Evolutionary conservation across 352 stramenopile genomes (phyloP).

Genomic region (Phytophthora europaea): DNA sequence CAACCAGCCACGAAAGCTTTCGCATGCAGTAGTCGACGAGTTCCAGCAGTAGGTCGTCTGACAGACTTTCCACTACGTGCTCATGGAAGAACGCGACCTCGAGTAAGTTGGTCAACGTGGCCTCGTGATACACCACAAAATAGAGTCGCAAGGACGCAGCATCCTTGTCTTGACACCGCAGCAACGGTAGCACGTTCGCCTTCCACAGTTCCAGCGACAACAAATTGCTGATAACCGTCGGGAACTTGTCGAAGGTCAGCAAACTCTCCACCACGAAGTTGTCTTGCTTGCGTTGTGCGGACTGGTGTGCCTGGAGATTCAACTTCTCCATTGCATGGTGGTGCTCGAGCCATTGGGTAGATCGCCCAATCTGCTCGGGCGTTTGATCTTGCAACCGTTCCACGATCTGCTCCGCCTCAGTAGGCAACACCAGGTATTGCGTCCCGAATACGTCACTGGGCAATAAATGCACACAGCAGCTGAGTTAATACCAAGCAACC

Average conservation of each 20-base stretch:
- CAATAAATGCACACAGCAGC: neutral
- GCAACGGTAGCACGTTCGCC: constrained; percentile 72
- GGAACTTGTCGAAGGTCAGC: constrained; percentile 94
- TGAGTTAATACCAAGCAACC: constrained; percentile 1
- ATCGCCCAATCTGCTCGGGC: constrained; percentile 67
- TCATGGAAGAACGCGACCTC: constrained; percentile 93
- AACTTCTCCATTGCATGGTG: constrained; percentile 93
- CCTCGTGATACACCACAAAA: constrained; percentile 94
- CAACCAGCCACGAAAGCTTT: constrained; percentile 90
- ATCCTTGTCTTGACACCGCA: constrained; percentile 61
- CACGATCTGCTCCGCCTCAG: constrained; percentile 89
- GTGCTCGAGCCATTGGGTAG: constrained; percentile 85
- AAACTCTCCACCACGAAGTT: constrained; percentile 95
- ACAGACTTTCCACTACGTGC: constrained; percentile 86
- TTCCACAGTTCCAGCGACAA: constrained; percentile 94
- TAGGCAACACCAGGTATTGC: constrained; percentile 78
- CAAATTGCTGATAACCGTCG: constrained; percentile 89
- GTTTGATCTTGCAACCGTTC: constrained; percentile 73
- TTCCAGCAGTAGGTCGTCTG: constrained; percentile 93
- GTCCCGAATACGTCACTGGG: constrained; percentile 35
- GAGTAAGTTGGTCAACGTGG: constrained; percentile 89
- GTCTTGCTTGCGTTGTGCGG: constrained; percentile 89
- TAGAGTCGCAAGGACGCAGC: constrained; percentile 89
- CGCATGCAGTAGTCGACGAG: constrained; percentile 95
- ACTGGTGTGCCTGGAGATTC: constrained; percentile 95